These are phyloP conservation scores for Phytophthora aleatoria DNA, from an alignment of 352 stramenopile genomes.

Conservation along the genomic window DNA sequence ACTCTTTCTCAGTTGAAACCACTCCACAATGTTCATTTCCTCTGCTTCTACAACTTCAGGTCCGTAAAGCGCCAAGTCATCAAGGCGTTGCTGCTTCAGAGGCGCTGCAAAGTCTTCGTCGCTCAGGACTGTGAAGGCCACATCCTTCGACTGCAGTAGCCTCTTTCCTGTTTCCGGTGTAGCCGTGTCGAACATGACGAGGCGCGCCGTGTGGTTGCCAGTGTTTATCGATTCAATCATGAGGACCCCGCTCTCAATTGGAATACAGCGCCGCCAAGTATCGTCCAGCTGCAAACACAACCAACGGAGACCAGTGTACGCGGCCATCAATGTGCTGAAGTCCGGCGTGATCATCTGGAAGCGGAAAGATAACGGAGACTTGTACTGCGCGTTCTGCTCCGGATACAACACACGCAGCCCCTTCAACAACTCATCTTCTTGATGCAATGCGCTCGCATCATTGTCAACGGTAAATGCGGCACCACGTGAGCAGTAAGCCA, in stretches of 20 bases:
- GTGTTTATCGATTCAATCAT: constrained; percentile 16
- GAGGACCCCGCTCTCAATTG: constrained; percentile 23
- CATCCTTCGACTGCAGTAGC: constrained; percentile 15
- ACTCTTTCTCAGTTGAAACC: constrained; percentile 11
- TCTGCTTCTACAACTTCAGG: background rate
- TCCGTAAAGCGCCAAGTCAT: constrained; percentile 18
- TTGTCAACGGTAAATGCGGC: constrained; percentile 1
- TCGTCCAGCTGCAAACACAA: constrained; percentile 32
- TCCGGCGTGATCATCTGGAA: constrained; percentile 17
- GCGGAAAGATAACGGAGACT: constrained; percentile 32
- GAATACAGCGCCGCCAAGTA: constrained; percentile 22
- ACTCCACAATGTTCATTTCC: constrained; percentile 21
- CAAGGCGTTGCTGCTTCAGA: constrained; percentile 13
- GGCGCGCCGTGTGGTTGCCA: constrained; percentile 31
- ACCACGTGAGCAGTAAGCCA: background rate
- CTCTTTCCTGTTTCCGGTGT: constrained; percentile 17
- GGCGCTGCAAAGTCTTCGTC: constrained; percentile 16
- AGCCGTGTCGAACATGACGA: constrained; percentile 21
- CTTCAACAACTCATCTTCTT: constrained; percentile 16
- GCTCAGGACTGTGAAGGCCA: constrained; percentile 25
- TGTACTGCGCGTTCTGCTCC: constrained; percentile 20
- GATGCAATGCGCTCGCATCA: constrained; percentile 1
- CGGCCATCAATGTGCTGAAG: constrained; percentile 12
- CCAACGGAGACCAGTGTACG: constrained; percentile 24
- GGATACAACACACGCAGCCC: constrained; percentile 23